Evolutionary conservation across 164 flowering plant species (phyloP).

Genomic region (Nelumbo lutea): DNA sequence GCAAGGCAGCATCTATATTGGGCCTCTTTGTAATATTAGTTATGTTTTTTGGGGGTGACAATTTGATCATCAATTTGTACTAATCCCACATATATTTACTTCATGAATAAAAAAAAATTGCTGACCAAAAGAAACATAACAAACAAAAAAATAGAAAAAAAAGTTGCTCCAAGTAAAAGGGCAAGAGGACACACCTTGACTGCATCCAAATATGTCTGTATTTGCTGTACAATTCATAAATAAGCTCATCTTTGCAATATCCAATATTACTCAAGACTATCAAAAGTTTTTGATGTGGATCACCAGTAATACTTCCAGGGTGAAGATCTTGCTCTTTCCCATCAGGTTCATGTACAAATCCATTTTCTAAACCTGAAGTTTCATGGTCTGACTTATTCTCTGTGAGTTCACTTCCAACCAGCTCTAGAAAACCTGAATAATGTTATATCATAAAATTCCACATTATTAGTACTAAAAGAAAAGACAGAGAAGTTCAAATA

Average conservation of each 20-base stretch:
- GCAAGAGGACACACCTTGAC: conserved; percentile 43
- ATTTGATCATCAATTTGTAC: too few species aligned
- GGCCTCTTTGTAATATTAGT: too few species aligned
- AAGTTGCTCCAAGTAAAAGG: background rate
- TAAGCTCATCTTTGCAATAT: conserved; percentile 92
- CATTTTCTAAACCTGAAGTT: conserved; percentile 47
- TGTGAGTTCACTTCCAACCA: conserved; percentile 57
- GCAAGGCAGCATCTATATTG: too few species aligned
- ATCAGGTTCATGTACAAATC: conserved; percentile 39
- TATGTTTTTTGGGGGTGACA: too few species aligned
- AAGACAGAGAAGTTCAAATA: background rate
- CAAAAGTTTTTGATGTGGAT: conserved; percentile 69
- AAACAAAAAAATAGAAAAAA: too few species aligned
- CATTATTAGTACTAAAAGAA: conserved; percentile 1
- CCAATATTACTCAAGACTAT: conserved; percentile 94
- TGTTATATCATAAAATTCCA: conserved; percentile 10
- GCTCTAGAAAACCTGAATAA: conserved; percentile 74
- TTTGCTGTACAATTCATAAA: conserved; percentile 70
- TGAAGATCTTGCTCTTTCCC: conserved; percentile 42
- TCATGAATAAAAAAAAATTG: too few species aligned
- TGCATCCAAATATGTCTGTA: conserved; percentile 77
- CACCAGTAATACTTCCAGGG: conserved; percentile 51
- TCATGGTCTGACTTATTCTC: conserved; percentile 49
- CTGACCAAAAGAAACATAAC: too few species aligned
- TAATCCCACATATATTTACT: too few species aligned